Conservation (phyloP, 495 filamentous ascomycete species). For the Penicillium malachiteum region DNA sequence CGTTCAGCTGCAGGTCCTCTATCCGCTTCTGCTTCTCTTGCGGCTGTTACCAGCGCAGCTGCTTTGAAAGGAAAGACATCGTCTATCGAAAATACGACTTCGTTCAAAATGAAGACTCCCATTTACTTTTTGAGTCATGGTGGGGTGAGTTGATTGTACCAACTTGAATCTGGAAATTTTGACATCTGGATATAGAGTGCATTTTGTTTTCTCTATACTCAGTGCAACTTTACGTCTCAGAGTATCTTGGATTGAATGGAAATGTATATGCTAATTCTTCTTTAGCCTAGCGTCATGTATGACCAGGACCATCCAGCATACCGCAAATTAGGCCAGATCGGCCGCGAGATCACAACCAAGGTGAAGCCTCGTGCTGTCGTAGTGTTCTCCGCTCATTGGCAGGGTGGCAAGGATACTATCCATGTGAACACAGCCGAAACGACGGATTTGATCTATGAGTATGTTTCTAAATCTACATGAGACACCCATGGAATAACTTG, state of each 20-base stretch:
- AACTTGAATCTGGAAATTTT: no score
- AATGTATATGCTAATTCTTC: neutral
- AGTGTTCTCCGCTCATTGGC: conserved; percentile 89
- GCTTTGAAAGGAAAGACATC: neutral
- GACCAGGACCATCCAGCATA: conserved; percentile 72
- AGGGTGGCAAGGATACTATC: conserved; percentile 56
- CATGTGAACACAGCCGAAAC: conserved; percentile 70
- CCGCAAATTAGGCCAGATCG: conserved; percentile 63
- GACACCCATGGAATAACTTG: neutral
- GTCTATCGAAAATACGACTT: neutral
- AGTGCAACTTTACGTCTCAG: no score
- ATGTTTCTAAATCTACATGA: conserved; percentile 19
- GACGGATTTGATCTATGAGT: conserved; percentile 81
- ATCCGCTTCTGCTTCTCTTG: conserved; percentile 5
- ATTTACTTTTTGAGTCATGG: conserved; percentile 81
- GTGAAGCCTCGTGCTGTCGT: conserved; percentile 80
- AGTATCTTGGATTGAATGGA: neutral
- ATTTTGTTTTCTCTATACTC: no score
- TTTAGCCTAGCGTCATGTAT: conserved; percentile 73
- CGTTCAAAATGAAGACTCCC: conserved; percentile 47
- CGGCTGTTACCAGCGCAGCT: neutral
- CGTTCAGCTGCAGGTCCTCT: conserved; percentile 4
- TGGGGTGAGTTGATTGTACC: conserved; percentile 58
- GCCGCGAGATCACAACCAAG: conserved; percentile 74
- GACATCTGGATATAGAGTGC: no score